Evolutionary conservation across 2,329 filamentous ascomycete species (phyloP).

Genomic region (Zymoseptoria ardabiliae): DNA sequence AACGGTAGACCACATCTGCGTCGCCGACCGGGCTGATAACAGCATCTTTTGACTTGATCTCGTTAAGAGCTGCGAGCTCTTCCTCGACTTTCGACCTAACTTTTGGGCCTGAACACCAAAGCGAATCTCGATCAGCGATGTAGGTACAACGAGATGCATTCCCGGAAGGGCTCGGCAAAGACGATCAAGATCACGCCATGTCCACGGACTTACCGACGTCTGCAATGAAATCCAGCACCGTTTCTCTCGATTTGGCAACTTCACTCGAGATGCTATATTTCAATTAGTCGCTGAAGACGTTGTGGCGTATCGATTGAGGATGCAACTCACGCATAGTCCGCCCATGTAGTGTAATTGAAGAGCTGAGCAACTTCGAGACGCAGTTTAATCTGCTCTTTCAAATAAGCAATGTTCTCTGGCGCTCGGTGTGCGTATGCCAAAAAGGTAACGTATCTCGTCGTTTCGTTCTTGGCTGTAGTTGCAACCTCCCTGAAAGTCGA

Average conservation of each 20-base stretch:
- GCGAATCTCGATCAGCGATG: too few relatives aligned
- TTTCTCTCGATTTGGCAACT: slow-evolving; percentile 1
- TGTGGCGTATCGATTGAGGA: background rate
- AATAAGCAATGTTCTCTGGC: slow-evolving; percentile 1
- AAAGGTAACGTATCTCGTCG: background rate
- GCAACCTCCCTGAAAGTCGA: background rate
- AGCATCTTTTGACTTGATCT: background rate
- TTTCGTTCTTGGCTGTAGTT: background rate
- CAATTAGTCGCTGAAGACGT: too few relatives aligned
- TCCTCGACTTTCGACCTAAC: background rate
- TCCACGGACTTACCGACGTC: background rate
- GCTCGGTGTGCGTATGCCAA: background rate
- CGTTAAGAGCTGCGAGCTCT: background rate
- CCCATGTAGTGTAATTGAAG: background rate
- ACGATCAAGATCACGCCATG: too few relatives aligned
- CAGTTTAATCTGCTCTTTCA: background rate
- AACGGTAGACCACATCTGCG: too few relatives aligned
- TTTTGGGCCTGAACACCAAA: background rate
- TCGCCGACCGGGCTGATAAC: too few relatives aligned
- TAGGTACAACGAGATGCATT: too few relatives aligned
- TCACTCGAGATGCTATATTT: background rate
- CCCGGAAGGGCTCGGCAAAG: too few relatives aligned
- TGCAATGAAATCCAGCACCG: background rate
- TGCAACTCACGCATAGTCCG: background rate
- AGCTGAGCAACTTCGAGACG: slow-evolving; percentile 2